These are phyloP conservation scores for Chrysoporthe puriensis DNA, from an alignment of 2,329 filamentous ascomycete species.

Conservation along the genomic window DNA sequence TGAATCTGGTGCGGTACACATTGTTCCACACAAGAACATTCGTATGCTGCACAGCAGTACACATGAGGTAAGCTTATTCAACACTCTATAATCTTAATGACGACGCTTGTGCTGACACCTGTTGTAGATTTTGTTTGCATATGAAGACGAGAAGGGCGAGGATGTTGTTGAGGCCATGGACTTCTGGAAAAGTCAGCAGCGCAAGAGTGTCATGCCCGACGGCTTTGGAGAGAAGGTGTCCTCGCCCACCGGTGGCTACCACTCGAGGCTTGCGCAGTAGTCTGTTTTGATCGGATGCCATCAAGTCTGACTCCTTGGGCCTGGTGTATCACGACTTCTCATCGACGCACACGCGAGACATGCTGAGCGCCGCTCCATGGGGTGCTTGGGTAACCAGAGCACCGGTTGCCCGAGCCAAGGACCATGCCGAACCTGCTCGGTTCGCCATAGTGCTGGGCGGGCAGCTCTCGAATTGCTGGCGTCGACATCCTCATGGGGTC, in stretches of 20 bases:
- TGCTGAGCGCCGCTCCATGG: neutral
- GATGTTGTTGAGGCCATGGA: conserved; percentile 94
- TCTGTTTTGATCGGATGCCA: neutral
- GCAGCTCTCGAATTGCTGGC: neutral
- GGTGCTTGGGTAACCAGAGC: neutral
- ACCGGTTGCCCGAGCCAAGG: neutral
- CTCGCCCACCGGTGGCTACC: conserved; percentile 24
- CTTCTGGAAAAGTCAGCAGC: conserved; percentile 78
- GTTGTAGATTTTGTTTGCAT: conserved; percentile 88
- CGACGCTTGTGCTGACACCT: conserved; percentile 32
- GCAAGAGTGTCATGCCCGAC: conserved; percentile 47
- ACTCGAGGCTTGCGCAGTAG: conserved; percentile 28
- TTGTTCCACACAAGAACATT: conserved; percentile 95
- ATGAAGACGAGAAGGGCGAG: conserved; percentile 92
- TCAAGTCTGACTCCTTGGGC: too few relatives aligned
- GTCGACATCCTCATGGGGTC: neutral
- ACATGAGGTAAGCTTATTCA: conserved; percentile 72
- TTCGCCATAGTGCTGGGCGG: too few relatives aligned
- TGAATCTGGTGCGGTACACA: conserved; percentile 92
- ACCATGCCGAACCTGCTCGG: neutral
- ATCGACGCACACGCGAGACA: neutral
- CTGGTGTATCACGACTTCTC: neutral
- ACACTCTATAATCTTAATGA: neutral
- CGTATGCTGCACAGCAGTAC: conserved; percentile 97
- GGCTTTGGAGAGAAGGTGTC: conserved; percentile 16